Base-by-base conservation (phyloP, 2,329 filamentous ascomycete species). In the Magnaporthiopsis rhizophila region DNA sequence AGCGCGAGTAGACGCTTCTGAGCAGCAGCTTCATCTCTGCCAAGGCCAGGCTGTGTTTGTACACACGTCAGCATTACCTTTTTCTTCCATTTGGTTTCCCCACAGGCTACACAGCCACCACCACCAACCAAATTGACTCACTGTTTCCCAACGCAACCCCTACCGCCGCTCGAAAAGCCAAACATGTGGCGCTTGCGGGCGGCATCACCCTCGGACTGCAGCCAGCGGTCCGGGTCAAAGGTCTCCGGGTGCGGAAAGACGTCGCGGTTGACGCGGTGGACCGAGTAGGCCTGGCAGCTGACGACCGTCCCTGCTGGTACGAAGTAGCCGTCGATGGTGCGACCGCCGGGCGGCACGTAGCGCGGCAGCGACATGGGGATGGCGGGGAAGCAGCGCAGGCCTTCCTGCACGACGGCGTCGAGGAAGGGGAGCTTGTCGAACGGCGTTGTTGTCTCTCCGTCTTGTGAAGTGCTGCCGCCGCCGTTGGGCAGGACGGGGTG, bases 181-280 rank as follows among this genome's bases (percentile, higher is more conserved):
- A 89, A 89, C 70, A 88, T 84, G 9, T 85, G 70, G 58, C 84
- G 78, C 68, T 84, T 84, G 65, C 85, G 80, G 69, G 94, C 89
- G 65, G 89, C 82, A 69, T 94, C 91, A 2, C 90, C 91, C 59
- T 88, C 83, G 11, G 83, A 81, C 21, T 83, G 86, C 68, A 97
- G 84, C 93, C 93, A 97, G 69, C 94, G 83, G 65, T 94, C 90
- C 0, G 93, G 93, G 62, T 88, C 81, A 72, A 93, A 97, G 7
- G 74, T 76, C 66, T 96, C 89, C 0, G 92, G 89, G 58, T 92
- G 83, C 0, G 89, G 86, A 72, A 96, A 98, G 1, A 92, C 88
- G 64, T 87, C 81, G 13, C 76, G 73, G 67, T 88, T 83, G 64
- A 86, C 77, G 26, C 82, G 80, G 67, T 88, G 84, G 45, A 86